Evolutionary conservation across 805 yeast genomes (phyloP).

Genomic region (Wickerhamomyces rabaulensis): DNA sequence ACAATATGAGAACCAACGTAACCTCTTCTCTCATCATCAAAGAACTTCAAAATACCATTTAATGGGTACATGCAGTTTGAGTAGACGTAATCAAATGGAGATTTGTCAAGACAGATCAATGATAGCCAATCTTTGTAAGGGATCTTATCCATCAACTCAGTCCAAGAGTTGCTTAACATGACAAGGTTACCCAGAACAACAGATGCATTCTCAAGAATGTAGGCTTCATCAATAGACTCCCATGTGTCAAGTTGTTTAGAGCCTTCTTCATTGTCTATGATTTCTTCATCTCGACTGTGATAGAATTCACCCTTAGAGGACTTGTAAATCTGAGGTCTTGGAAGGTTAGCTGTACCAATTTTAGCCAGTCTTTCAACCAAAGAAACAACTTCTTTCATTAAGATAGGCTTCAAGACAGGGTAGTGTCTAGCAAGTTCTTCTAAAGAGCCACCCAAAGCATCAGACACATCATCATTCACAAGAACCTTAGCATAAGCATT

Average conservation of each 20-base stretch:
- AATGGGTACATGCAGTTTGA: constrained; percentile 51
- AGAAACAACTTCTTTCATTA: constrained; percentile 42
- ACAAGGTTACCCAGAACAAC: constrained; percentile 44
- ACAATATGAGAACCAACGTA: constrained; percentile 38
- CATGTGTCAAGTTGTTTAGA: constrained; percentile 40
- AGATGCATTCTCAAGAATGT: constrained; percentile 41
- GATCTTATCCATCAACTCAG: constrained; percentile 24
- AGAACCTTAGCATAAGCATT: constrained; percentile 48
- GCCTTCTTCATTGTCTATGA: constrained; percentile 37
- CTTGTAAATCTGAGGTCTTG: constrained; percentile 40
- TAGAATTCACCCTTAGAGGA: constrained; percentile 38
- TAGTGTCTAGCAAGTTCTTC: constrained; percentile 85
- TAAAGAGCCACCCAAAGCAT: constrained; percentile 57
- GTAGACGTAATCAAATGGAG: constrained; percentile 56
- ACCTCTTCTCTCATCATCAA: constrained; percentile 50
- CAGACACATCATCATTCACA: constrained; percentile 46
- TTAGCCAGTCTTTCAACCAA: constrained; percentile 42
- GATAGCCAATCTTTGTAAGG: constrained; percentile 41
- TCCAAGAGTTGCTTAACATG: constrained; percentile 35
- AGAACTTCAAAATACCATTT: constrained; percentile 47
- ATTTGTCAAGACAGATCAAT: constrained; percentile 43
- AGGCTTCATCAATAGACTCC: constrained; percentile 44
- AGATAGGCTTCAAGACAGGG: constrained; percentile 59
- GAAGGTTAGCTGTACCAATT: constrained; percentile 28
- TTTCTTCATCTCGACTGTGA: constrained; percentile 34